Conservation (phyloP, 495 filamentous ascomycete genomes). For the Xeromyces bisporus region DNA sequence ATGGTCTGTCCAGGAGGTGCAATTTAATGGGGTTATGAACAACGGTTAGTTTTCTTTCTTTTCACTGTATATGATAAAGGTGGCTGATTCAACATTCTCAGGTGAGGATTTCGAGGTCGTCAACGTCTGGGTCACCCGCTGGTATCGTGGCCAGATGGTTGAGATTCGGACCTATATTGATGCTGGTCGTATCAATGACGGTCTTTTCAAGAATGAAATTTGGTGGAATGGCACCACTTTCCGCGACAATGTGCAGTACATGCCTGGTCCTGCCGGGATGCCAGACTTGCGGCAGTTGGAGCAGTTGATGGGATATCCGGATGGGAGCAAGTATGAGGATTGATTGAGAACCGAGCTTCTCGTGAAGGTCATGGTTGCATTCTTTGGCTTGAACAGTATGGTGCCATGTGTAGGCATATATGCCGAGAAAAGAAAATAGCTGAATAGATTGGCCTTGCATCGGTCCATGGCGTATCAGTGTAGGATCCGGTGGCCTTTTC, state of each 20-base stretch:
- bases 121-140: conserved; percentile 24
- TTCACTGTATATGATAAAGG: too few relatives aligned
- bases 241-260: conserved; percentile 16
- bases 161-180: conserved; percentile 23
- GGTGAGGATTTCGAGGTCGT: conserved; percentile 18
- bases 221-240: conserved; percentile 20
- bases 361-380: too few relatives aligned
- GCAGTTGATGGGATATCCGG: conserved; percentile 13
- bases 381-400: too few relatives aligned
- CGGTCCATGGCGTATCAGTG: too few relatives aligned
- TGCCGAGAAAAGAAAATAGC: too few relatives aligned
- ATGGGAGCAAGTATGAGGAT: conserved; percentile 15
- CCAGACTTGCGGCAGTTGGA: conserved; percentile 17
- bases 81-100: too few relatives aligned
- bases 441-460: too few relatives aligned
- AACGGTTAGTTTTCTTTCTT: conserved; percentile 17
- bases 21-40: conserved; percentile 20
- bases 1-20: conserved; percentile 21
- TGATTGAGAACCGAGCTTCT: neutral
- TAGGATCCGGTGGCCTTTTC: too few relatives aligned
- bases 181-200: conserved; percentile 13
- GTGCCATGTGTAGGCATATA: too few relatives aligned
- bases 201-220: conserved; percentile 19
- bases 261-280: conserved; percentile 23
- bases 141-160: conserved; percentile 18